phyloP scores from a whole-genome alignment of 805 yeast species.

The Starmerella apicola region DNA sequence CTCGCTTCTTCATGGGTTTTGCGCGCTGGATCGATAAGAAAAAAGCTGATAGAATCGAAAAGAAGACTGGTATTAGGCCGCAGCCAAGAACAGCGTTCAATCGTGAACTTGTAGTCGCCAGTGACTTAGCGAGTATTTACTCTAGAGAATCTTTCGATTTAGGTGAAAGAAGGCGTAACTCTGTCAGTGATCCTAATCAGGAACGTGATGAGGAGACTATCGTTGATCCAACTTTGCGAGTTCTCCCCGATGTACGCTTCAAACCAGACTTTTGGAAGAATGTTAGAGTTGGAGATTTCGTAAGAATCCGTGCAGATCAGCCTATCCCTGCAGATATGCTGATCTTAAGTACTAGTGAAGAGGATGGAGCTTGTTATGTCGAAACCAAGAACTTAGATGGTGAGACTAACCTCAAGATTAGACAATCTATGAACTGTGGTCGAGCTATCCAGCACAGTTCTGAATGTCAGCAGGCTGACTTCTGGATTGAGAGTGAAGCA shows the following conservation, averaged over 20 bases:
- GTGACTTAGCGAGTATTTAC: conserved; percentile 18
- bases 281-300: conserved; percentile 63
- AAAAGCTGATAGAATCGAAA: conserved; percentile 18
- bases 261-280: conserved; percentile 57
- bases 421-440: conserved; percentile 48
- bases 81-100: conserved; percentile 12
- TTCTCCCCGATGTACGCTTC: conserved; percentile 32
- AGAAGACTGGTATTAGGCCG: conserved; percentile 20
- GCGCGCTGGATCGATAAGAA: conserved; percentile 19
- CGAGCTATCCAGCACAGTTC: conserved; percentile 37
- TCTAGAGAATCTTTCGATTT: conserved; percentile 19
- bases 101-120: conserved; percentile 17
- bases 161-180: conserved; percentile 16
- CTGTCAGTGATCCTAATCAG: conserved; percentile 2
- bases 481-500: conserved; percentile 57
- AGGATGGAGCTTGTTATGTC: conserved; percentile 57
- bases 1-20: conserved; percentile 18
- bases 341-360: conserved; percentile 56
- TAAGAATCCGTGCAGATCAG: conserved; percentile 57
- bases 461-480: conserved; percentile 30
- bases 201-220: conserved; percentile 19
- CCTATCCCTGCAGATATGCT: conserved; percentile 70
- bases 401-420: conserved; percentile 62
- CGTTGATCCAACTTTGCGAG: conserved; percentile 21
- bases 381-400: conserved; percentile 67